These are phyloP conservation scores for Podila horticola DNA, from an alignment of 192 early-diverging fungal species.

Conservation along the genomic window DNA sequence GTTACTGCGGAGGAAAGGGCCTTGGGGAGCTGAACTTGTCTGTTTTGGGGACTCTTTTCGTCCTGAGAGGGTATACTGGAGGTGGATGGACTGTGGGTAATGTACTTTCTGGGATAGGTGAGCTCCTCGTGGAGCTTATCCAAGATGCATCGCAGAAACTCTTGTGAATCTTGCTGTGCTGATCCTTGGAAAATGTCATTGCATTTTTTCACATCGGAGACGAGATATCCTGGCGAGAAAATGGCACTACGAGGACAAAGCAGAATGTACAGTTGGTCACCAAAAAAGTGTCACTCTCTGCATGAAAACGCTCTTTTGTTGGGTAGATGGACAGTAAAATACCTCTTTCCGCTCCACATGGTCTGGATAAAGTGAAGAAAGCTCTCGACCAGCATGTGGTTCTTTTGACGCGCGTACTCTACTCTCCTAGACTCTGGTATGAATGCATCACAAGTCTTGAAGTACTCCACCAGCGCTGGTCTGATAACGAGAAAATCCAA, in stretches of 20 bases:
- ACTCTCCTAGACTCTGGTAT: constrained; percentile 40
- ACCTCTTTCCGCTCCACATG: constrained; percentile 57
- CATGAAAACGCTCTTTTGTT: too few relatives aligned
- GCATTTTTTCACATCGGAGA: constrained; percentile 49
- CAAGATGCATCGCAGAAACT: constrained; percentile 54
- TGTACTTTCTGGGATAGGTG: constrained; percentile 40
- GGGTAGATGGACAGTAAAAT: neutral
- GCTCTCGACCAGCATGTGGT: constrained; percentile 42
- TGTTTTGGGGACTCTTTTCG: constrained; percentile 14
- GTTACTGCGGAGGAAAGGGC: neutral
- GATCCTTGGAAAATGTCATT: constrained; percentile 50
- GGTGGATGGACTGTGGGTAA: neutral
- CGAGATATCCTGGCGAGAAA: constrained; percentile 35
- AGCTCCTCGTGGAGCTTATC: constrained; percentile 55
- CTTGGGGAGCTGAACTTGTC: constrained; percentile 7
- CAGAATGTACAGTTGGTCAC: neutral
- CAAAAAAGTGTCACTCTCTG: neutral
- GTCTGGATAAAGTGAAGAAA: constrained; percentile 44
- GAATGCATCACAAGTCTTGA: constrained; percentile 54
- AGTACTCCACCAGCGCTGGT: constrained; percentile 45
- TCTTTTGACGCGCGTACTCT: constrained; percentile 46
- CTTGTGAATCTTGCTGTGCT: constrained; percentile 53
- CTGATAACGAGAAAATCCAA: constrained; percentile 12
- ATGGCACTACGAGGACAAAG: constrained; percentile 29
- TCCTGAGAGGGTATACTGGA: constrained; percentile 27